These are phyloP conservation scores for Didymellaceae sp. DNA, from an alignment of 2,329 filamentous ascomycete species.

Conservation along the genomic window DNA sequence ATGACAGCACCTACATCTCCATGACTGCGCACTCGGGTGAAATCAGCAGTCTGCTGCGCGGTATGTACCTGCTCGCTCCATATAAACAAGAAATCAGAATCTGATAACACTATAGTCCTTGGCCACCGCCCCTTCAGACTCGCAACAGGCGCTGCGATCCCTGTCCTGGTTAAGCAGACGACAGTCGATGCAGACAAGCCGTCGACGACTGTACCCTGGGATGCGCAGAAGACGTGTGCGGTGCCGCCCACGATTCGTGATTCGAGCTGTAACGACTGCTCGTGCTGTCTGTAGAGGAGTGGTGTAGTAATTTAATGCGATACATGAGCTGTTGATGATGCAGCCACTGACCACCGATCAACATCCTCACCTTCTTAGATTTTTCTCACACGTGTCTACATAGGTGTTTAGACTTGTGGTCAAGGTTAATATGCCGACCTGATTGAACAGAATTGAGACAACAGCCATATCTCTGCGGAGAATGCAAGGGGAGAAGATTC, in stretches of 20 bases:
- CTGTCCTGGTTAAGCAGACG: conserved; percentile 69
- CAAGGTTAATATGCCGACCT: no score
- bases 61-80: conserved; percentile 20
- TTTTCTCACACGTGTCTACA: no score
- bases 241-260: conserved; percentile 37
- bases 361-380: no score
- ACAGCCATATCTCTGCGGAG: no score
- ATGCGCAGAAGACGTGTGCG: conserved; percentile 36
- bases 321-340: no score
- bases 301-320: not conserved
- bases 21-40: conserved; percentile 66
- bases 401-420: no score
- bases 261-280: conserved; percentile 46
- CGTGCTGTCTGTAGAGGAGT: conserved; percentile 34
- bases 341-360: no score
- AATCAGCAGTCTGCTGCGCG: conserved; percentile 60
- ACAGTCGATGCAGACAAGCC: conserved; percentile 45
- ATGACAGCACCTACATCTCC: conserved; percentile 57
- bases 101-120: conserved; percentile 51
- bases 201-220: conserved; percentile 37
- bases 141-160: conserved; percentile 71
- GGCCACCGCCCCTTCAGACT: conserved; percentile 68
- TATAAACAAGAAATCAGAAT: not conserved
- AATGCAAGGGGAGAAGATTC: no score
- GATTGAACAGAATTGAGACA: no score